These are phyloP conservation scores for Picochlorum sp. DNA, from an alignment of 139 green algal genomes.

Conservation along the genomic window DNA sequence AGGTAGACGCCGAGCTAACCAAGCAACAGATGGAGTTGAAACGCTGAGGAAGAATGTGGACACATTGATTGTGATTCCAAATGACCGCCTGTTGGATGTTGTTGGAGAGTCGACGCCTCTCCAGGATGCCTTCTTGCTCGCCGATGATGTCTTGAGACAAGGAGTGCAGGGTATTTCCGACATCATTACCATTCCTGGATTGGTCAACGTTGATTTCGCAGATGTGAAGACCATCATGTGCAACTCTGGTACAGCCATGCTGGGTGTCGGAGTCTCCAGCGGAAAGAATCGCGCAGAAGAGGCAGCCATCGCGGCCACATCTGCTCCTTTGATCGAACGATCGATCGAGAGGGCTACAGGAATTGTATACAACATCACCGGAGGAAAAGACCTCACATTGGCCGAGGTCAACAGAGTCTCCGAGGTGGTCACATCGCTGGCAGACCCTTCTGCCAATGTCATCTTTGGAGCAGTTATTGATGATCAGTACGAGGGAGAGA, in stretches of 20 bases:
- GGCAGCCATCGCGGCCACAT: conserved; percentile 65
- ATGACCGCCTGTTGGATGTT: conserved; percentile 90
- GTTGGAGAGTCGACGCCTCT: conserved; percentile 71
- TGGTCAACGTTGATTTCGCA: conserved; percentile 99
- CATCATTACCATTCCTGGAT: conserved; percentile 96
- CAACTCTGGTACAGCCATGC: conserved; percentile 90
- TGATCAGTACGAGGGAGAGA: conserved; percentile 39
- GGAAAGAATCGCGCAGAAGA: conserved; percentile 55
- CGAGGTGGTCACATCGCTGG: conserved; percentile 84
- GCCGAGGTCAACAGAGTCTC: conserved; percentile 84
- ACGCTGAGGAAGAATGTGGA: conserved; percentile 79
- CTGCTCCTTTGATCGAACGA: conserved; percentile 88
- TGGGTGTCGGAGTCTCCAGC: conserved; percentile 63
- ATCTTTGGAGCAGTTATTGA: conserved; percentile 96
- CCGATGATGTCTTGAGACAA: conserved; percentile 93
- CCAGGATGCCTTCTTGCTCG: conserved; percentile 89
- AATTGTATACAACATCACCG: conserved; percentile 98
- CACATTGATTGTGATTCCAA: conserved; percentile 97
- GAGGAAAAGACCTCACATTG: conserved; percentile 85
- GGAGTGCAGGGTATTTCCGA: conserved; percentile 93
- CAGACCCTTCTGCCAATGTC: conserved; percentile 88
- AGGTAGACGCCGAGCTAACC: conserved; percentile 66
- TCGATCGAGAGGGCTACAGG: conserved; percentile 88
- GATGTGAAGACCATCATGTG: conserved; percentile 95
- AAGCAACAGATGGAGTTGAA: conserved; percentile 60